These are phyloP conservation scores for Lecanicillium sp. DNA, from an alignment of 2,329 filamentous ascomycete species.

Conservation along the genomic window DNA sequence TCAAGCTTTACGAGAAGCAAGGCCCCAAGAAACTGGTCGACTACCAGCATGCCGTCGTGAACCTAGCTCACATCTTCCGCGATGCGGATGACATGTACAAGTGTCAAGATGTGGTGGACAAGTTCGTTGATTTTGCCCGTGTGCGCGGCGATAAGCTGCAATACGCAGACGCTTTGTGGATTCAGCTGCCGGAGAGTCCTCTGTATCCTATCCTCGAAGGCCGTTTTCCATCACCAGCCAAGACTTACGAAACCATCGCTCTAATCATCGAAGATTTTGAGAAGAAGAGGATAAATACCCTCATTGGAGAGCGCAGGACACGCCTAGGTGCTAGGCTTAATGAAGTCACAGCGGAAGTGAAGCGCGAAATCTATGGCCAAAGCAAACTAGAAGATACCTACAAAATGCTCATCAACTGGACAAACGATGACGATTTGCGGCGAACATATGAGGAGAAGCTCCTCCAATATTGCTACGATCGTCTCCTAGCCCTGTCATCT, in stretches of 20 bases:
- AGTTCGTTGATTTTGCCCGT: constrained; percentile 67
- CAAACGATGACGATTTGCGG: constrained; percentile 73
- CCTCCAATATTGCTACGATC: constrained; percentile 71
- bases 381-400: constrained; percentile 79
- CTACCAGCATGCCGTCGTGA: constrained; percentile 66
- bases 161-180: constrained; percentile 65
- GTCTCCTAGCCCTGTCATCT: constrained; percentile 57
- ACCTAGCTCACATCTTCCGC: constrained; percentile 66
- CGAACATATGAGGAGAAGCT: constrained; percentile 87
- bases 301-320: constrained; percentile 83
- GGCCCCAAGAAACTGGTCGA: constrained; percentile 58
- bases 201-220: constrained; percentile 80
- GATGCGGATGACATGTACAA: constrained; percentile 56
- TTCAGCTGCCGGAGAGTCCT: constrained; percentile 71
- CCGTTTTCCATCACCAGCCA: constrained; percentile 67
- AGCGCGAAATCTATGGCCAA: constrained; percentile 67
- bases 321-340: constrained; percentile 75
- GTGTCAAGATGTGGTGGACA: constrained; percentile 64
- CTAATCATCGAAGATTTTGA: constrained; percentile 81
- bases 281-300: constrained; percentile 77
- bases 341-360: constrained; percentile 80
- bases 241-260: constrained; percentile 74
- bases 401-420: constrained; percentile 81
- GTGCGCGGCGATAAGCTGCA: constrained; percentile 63
- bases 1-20: constrained; percentile 78